These are phyloP conservation scores for Spirogloea muscicola DNA, from an alignment of 139 green algal species.

Conservation along the genomic window DNA sequence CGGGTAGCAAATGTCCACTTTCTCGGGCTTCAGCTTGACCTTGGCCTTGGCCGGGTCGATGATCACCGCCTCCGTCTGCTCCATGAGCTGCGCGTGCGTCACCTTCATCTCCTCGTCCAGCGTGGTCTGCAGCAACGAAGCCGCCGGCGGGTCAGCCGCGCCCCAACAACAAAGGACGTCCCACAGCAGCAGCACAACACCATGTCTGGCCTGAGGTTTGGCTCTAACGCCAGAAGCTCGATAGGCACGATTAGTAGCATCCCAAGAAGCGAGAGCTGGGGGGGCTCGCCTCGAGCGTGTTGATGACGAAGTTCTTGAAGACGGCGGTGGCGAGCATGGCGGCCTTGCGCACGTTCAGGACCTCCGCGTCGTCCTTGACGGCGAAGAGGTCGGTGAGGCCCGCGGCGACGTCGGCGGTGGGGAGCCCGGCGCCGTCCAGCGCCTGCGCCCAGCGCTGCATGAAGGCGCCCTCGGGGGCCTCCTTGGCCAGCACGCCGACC, in stretches of 20 bases:
- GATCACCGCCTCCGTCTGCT: constrained; percentile 70
- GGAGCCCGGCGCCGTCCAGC: not conserved
- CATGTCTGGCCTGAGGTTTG: too few relatives aligned
- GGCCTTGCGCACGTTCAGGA: constrained; percentile 81
- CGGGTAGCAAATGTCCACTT: constrained; percentile 90
- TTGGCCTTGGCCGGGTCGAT: constrained; percentile 33
- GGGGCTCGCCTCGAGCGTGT: not conserved
- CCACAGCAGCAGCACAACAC: too few relatives aligned
- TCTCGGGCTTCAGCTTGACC: constrained; percentile 57
- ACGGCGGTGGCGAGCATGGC: constrained; percentile 56
- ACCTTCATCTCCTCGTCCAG: constrained; percentile 87
- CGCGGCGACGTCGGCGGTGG: constrained; percentile 48
- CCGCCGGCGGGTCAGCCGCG: too few relatives aligned
- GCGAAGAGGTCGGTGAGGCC: constrained; percentile 68
- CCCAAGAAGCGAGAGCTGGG: too few relatives aligned
- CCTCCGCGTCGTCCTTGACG: constrained; percentile 77
- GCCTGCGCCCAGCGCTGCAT: constrained; percentile 33
- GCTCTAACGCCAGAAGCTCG: too few relatives aligned
- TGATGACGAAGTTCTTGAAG: constrained; percentile 30
- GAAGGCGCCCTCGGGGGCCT: constrained; percentile 32
- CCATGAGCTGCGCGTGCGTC: constrained; percentile 81
- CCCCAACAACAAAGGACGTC: too few relatives aligned
- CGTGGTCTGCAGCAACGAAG: too few relatives aligned
- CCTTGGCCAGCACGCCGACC: constrained; percentile 39
- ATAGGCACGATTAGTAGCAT: too few relatives aligned